Conservation (phyloP, 2,329 filamentous ascomycete species). For the Ilyonectria sp. region DNA sequence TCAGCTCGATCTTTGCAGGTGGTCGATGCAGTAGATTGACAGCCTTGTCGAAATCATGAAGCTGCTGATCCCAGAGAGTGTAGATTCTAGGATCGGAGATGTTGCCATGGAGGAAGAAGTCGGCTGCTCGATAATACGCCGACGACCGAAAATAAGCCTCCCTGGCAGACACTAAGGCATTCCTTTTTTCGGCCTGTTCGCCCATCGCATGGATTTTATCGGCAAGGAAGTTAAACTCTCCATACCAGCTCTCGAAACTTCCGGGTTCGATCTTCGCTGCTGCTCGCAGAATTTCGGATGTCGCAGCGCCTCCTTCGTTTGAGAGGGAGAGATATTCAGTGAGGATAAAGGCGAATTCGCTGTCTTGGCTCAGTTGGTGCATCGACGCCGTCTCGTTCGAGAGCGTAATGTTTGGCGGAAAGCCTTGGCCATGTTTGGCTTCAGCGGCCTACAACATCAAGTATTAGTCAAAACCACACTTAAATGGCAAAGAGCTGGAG, state of each 20-base stretch:
- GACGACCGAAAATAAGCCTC: constrained; percentile 55
- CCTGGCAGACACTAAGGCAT: constrained; percentile 39
- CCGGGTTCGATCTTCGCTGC: constrained; percentile 21
- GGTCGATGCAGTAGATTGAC: constrained; percentile 52
- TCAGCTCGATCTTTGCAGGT: constrained; percentile 51
- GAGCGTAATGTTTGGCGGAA: constrained; percentile 19
- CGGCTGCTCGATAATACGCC: constrained; percentile 59
- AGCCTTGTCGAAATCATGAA: constrained; percentile 56
- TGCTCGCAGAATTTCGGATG: constrained; percentile 30
- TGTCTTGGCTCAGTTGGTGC: constrained; percentile 31
- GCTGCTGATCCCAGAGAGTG: constrained; percentile 54
- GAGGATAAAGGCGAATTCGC: constrained; percentile 37
- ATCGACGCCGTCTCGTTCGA: constrained; percentile 32
- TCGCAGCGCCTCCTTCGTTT: constrained; percentile 32
- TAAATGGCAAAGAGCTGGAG: neutral
- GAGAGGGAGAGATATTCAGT: constrained; percentile 33
- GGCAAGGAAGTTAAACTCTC: constrained; percentile 23
- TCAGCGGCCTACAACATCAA: neutral
- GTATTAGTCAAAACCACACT: neutral
- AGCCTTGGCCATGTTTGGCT: neutral
- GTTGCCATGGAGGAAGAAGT: constrained; percentile 61
- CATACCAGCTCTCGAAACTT: constrained; percentile 28
- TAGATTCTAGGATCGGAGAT: constrained; percentile 56
- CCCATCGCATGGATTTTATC: constrained; percentile 18
- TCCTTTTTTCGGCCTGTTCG: constrained; percentile 3